phyloP scores from a whole-genome alignment of 139 green algal species.

The Limnomonas spitsbergensis region DNA sequence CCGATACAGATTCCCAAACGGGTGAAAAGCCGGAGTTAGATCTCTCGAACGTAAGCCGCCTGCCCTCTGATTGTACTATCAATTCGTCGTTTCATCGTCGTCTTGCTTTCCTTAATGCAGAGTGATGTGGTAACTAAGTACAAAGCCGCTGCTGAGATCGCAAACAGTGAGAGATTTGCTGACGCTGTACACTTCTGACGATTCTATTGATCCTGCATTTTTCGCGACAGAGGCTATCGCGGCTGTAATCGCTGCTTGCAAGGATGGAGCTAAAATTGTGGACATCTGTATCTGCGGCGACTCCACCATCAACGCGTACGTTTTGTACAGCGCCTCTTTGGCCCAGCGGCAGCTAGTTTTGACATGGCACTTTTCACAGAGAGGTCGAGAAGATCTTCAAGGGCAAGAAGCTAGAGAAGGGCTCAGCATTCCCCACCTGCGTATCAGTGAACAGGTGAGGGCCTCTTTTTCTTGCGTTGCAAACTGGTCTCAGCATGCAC shows the following conservation, averaged over 20 bases:
- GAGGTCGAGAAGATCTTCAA: conserved; percentile 85
- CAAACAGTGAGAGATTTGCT: conserved; percentile 90
- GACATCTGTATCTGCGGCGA: conserved; percentile 87
- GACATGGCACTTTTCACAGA: too few species aligned
- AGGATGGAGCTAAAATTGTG: conserved; percentile 84
- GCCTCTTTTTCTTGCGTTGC: too few species aligned
- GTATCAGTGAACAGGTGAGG: conserved; percentile 86
- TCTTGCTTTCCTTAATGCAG: conserved; percentile 44
- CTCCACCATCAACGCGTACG: conserved; percentile 76
- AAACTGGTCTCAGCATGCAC: too few species aligned
- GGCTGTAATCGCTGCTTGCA: conserved; percentile 64
- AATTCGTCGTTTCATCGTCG: background rate
- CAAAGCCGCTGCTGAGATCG: conserved; percentile 95
- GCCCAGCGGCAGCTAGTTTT: too few species aligned
- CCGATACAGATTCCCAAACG: background rate
- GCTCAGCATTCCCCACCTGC: conserved; percentile 94
- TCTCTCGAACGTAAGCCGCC: conserved; percentile 1
- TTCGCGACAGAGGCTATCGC: conserved; percentile 88
- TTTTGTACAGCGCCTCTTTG: background rate
- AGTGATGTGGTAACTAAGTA: conserved; percentile 98
- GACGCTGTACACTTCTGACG: too few species aligned
- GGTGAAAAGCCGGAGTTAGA: background rate
- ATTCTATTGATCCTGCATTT: too few species aligned
- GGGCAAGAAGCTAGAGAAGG: conserved; percentile 89
- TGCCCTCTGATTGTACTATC: background rate